Base-by-base conservation (phyloP, 2,329 filamentous ascomycete genomes). In the Geosmithia putterillii region DNA sequence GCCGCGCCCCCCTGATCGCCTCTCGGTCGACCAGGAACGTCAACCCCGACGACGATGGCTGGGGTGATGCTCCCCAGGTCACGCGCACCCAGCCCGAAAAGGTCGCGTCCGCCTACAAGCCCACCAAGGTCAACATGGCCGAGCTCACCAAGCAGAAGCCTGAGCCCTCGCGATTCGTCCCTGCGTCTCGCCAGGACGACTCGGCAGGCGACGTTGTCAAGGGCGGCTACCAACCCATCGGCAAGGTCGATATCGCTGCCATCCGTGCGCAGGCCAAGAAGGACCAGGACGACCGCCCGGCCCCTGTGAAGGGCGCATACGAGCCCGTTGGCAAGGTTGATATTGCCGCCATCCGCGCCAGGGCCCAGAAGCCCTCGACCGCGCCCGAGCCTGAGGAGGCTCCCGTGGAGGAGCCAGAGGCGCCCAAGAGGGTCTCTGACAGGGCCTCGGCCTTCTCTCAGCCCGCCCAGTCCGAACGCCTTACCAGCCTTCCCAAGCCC, bases 311-410 rank as follows among this genome's bases (percentile, higher is more conserved):
- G 64, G 92, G 92, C 37, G 77, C 89, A 20, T 98, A 98, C 57
- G 85, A 96, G 61, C 92, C 92, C 2, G 72, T 96, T 18, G 92
- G 92, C 40, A 96, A 95, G 65, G 90, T 98, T 9, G 92, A 98
- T 53, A 96, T 98, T 62, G 86, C 86, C 38, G 89, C 90, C 19
- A 95, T 98, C 56, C 79, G 86, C 50, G 83, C 90, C 19, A 83
- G 79, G 61, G 83, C 87, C 6, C 85, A 92, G 61, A 83, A 78
- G 50, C 75, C 75, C 40, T 58, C 64, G 22, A 54, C 58, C 20
- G 67, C 72, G 32, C 56, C 59, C 40, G 52, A 58, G 17, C 10
- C 28, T 14, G 28, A 32, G 28, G 28, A 32, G 23, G n/a, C n/a
- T n/a, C n/a, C n/a, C n/a, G n/a, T n/a, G n/a, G 49, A 52, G 23